Evolutionary conservation across 176 grass and related monocot genomes (phyloP), one percentile per base, ranked within the genome.

Genomic region (Bromus sterilis): DNA sequence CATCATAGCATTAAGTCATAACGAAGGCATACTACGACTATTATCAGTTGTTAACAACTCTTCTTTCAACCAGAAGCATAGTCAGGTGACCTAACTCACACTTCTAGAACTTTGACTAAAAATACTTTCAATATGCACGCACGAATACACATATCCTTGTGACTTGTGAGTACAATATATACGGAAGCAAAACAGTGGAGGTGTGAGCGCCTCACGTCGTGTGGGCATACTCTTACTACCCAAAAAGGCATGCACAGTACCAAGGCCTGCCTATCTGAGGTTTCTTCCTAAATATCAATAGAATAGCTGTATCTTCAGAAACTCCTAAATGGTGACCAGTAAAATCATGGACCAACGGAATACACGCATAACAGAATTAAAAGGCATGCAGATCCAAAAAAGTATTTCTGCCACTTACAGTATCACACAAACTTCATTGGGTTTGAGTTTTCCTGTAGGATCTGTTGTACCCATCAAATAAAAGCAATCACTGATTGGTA

Each of bases 401-500:
- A 66, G 4, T 53, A 32, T 81, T 64, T 71, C 23, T 57, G 62
- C 32, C 23, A 87, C 93, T 81, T 85, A 94, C 89, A 87, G 84
- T 76, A 94, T 83, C 25, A 94, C 68, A 66, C 87, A 92, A 78
- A 94, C 84, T 94, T 94, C 87, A 82, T 92, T 82, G 13, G 36
- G 43, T 48, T 80, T 81, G 20, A 94, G 71, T 28, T 76, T 85
- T 24, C 87, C 87, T 2, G 89, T 92, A 8, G 89, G 87, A 43
- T 94, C 93, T 7, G 78, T 71, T 30, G 93, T 89, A 16, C 89
- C 93, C 93, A 94, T 94, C 26, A 94, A 68, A 82, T 89, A 74
- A 82, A 83, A 92, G 26, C 89, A 87, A 16, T 92, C 87, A 46
- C 39, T 78, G 9, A 94, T 80, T 0, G 93, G 93, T 28, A 94